Conservation (phyloP, 2,329 filamentous ascomycete species). For the Claviceps cyperi region DNA sequence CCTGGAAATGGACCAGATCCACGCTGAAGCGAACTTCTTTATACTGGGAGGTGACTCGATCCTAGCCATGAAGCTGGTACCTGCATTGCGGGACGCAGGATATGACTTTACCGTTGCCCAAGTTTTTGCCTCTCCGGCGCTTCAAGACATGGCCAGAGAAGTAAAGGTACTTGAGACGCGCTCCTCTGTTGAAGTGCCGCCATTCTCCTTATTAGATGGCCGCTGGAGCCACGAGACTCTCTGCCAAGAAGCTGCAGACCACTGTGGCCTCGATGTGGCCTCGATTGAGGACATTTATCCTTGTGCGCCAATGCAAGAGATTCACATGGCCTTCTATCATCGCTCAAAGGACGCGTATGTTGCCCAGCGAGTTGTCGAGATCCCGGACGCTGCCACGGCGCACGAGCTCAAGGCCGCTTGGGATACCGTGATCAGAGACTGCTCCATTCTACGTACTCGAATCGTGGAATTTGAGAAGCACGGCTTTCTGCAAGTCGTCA, state of each 20-base stretch:
- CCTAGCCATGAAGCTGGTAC: conserved; percentile 2
- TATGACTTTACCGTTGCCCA: not conserved
- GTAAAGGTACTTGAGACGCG: not conserved
- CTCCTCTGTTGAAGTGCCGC: not conserved
- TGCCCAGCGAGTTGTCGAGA: conserved; percentile 5
- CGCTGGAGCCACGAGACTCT: conserved; percentile 1
- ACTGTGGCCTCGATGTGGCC: conserved; percentile 6
- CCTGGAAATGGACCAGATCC: not conserved
- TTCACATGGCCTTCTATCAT: conserved; percentile 8
- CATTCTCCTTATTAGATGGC: not conserved
- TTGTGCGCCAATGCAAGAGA: conserved; percentile 12
- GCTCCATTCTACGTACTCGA: conserved; percentile 7
- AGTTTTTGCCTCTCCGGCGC: not conserved
- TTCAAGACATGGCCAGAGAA: not conserved
- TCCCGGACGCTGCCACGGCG: conserved; percentile 4
- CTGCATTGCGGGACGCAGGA: not conserved
- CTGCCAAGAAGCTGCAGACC: conserved; percentile 1
- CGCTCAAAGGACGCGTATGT: conserved; percentile 8
- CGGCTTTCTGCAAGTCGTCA: conserved; percentile 8
- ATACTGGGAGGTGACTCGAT: conserved; percentile 2
- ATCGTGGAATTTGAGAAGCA: conserved; percentile 7
- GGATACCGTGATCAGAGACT: conserved; percentile 7
- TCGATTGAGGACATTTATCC: conserved; percentile 11
- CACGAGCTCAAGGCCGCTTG: conserved; percentile 6
- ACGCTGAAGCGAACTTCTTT: conserved; percentile 1